phyloP scores from a whole-genome alignment of 805 yeast genomes.

The Myxozyma mucilagina region DNA sequence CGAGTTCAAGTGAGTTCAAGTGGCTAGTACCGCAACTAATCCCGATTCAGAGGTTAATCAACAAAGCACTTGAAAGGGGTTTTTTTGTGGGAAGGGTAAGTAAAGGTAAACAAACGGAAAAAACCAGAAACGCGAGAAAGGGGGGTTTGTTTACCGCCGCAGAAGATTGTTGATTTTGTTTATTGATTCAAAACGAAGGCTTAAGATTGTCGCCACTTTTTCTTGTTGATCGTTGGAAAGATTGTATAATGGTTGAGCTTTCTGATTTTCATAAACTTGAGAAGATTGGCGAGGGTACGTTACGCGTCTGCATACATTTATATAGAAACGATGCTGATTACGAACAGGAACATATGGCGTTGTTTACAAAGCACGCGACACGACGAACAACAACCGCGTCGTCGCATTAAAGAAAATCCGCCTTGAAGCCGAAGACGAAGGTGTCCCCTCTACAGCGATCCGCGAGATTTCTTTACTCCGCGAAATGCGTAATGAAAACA shows the following conservation, averaged over 20 bases:
- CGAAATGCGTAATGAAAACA: conserved; percentile 90
- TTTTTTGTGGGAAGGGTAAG: too few species aligned
- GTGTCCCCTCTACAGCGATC: conserved; percentile 97
- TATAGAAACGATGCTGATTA: background rate
- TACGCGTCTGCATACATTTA: too few species aligned
- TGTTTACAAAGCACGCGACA: conserved; percentile 92
- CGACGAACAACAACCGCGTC: conserved; percentile 83
- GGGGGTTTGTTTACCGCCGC: background rate
- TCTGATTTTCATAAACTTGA: conserved; percentile 91
- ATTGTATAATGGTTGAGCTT: conserved; percentile 68
- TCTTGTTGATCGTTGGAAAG: background rate
- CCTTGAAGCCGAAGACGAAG: conserved; percentile 94
- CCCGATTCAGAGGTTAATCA: too few species aligned
- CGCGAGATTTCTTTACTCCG: conserved; percentile 92
- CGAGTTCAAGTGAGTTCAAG: too few species aligned
- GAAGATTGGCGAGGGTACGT: conserved; percentile 90
- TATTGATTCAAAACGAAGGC: too few species aligned
- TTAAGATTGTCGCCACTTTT: background rate
- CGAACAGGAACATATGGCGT: conserved; percentile 86
- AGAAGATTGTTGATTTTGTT: background rate
- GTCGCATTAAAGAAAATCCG: conserved; percentile 96
- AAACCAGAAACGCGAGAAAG: too few species aligned
- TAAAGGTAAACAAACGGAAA: too few species aligned
- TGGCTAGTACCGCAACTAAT: too few species aligned
- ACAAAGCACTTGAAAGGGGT: too few species aligned